Conservation (phyloP, 768 basidiomycete genomes). For the Boletales sp. region DNA sequence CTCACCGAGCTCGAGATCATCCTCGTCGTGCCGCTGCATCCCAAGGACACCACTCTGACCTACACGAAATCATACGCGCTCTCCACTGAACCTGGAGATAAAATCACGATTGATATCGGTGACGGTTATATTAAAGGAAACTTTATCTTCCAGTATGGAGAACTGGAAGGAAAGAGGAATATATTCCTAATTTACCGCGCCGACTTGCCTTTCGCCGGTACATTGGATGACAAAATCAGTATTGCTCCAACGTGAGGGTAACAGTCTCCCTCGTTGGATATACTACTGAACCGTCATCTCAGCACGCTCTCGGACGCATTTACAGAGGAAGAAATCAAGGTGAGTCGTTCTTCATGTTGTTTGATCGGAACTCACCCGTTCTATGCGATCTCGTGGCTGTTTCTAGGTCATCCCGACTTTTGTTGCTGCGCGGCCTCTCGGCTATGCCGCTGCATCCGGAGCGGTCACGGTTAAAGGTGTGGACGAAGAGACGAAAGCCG, state of each 20-base stretch:
- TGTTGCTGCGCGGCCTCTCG: too few relatives aligned
- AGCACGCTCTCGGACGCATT: not conserved
- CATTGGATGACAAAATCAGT: not conserved
- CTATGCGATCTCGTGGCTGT: not conserved
- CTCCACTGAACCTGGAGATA: not conserved
- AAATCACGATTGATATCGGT: not conserved
- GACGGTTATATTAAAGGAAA: not conserved
- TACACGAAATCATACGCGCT: not conserved
- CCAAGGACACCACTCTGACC: not conserved
- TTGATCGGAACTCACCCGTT: not conserved
- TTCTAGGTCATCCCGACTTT: not conserved
- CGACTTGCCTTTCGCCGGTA: not conserved
- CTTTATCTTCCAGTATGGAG: not conserved
- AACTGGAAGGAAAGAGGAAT: not conserved
- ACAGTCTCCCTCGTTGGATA: not conserved
- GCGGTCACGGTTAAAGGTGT: not conserved
- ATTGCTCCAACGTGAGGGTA: not conserved
- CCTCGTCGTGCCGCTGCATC: not conserved
- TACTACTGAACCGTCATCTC: not conserved
- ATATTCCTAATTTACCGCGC: not conserved
- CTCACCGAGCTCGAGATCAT: not conserved
- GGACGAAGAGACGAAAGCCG: not conserved
- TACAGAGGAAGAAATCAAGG: not conserved
- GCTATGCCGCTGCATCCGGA: not conserved
- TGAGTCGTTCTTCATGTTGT: not conserved